phyloP scores from a whole-genome alignment of 2,329 filamentous ascomycete genomes.

The Diaporthe humulicola region DNA sequence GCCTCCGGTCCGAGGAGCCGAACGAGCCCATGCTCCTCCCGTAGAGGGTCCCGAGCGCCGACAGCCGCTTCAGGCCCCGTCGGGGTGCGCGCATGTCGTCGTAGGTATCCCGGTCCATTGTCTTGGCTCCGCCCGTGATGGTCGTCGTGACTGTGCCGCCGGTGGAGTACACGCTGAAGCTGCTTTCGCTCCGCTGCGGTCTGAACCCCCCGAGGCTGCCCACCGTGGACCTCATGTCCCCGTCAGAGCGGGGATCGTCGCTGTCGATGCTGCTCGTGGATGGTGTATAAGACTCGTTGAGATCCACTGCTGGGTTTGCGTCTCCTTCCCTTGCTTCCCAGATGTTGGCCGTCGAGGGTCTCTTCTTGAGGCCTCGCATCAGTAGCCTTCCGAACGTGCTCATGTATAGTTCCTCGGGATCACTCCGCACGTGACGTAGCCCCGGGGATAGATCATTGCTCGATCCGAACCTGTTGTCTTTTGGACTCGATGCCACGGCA shows the following conservation, averaged over 20 bases:
- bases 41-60: conserved; percentile 37
- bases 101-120: background rate
- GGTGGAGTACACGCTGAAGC: conserved; percentile 9
- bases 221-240: background rate
- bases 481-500: conserved; percentile 17
- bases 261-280: background rate
- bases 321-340: background rate
- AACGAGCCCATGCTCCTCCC: conserved; percentile 36
- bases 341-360: background rate
- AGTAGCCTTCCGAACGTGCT: conserved; percentile 27
- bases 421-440: conserved; percentile 15
- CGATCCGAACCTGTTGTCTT: conserved; percentile 14
- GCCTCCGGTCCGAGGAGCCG: conserved; percentile 28
- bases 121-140: background rate
- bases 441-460: background rate
- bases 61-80: conserved; percentile 35
- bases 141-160: conserved; percentile 4
- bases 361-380: background rate
- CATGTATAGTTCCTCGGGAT: background rate
- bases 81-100: background rate
- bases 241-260: background rate
- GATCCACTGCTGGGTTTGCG: background rate
- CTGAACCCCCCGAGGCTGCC: background rate
- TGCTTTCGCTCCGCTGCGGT: conserved; percentile 19
- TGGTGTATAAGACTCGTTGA: background rate